Percentiles rank a stretch among this genome's conserved stretches.
These are phyloP conservation scores for Davidsoniella australis DNA, from an alignment of 2,329 filamentous ascomycete genomes.

Conservation along the genomic window DNA sequence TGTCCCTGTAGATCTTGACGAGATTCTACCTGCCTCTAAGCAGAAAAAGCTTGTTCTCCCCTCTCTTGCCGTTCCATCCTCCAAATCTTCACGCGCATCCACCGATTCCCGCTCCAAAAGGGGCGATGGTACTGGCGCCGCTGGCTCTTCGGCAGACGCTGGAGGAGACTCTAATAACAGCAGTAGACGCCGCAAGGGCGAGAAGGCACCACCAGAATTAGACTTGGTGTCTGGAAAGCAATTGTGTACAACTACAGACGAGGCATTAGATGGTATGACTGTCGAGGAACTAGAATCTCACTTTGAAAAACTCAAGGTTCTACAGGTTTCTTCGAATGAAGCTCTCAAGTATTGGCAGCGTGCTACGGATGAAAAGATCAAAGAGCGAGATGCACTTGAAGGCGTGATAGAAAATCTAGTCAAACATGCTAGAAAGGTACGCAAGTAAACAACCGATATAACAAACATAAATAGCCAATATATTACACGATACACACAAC, in stretches of 20 bases:
- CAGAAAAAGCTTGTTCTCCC: slow-evolving; percentile 95
- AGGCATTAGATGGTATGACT: slow-evolving; percentile 64
- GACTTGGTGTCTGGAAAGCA: slow-evolving; percentile 65
- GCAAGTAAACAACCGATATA: slow-evolving; percentile 37
- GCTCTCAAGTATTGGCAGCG: slow-evolving; percentile 81
- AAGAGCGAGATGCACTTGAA: slow-evolving; percentile 86
- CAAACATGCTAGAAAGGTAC: slow-evolving; percentile 70
- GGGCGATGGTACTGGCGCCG: slow-evolving; percentile 25
- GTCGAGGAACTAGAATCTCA: slow-evolving; percentile 60
- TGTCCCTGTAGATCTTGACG: slow-evolving; percentile 89
- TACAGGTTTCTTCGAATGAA: slow-evolving; percentile 56
- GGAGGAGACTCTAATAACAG: slow-evolving; percentile 9
- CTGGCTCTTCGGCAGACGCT: neutral
- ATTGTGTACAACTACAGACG: slow-evolving; percentile 68
- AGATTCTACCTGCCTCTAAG: slow-evolving; percentile 91
- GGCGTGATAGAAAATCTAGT: slow-evolving; percentile 94
- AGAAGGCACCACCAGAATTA: slow-evolving; percentile 53
- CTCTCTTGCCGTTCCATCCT: slow-evolving; percentile 55
- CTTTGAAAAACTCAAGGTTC: slow-evolving; percentile 47
- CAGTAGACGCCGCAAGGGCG: slow-evolving; percentile 34
- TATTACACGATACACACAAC: too few relatives aligned
- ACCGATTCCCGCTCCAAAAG: slow-evolving; percentile 35
- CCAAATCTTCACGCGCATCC: slow-evolving; percentile 36
- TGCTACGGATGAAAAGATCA: slow-evolving; percentile 67
- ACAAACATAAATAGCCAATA: neutral